Base-by-base conservation (phyloP, 805 yeast genomes). In the Candida awuae region DNA sequence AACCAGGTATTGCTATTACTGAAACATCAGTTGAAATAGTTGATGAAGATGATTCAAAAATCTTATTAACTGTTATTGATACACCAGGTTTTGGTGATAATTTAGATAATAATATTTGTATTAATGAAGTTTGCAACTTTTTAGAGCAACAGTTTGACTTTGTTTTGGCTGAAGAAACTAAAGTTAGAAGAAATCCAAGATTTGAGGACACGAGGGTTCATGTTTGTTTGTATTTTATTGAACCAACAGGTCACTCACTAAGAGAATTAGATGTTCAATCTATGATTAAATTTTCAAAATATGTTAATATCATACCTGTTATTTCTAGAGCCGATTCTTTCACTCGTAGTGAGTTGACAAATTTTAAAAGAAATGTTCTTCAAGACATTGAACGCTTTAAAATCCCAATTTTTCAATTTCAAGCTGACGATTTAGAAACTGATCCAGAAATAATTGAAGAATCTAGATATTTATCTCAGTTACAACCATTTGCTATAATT, bases 161-260 rank as follows among this genome's bases (percentile, higher is more conserved):
- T 41, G 86, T 84, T 0, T 68, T 87, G 34, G 85, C 84, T 2
- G 95, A 87, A 57, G 96, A 87, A 58, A 83, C 92, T 1, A 70
- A 90, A 46, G 84, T 87, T 47, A 73, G 73, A 59, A 79, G 97
- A 70, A 84, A 85, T 56, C 95, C 95, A 19, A 68, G 84, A 47
- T 78, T 81, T 54, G 79, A 73, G 49, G 90, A 84, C 62, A 70
- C 87, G 14, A 68, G 92, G 51, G 84, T 83, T 30, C 92, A 83
- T 54, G 77, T 76, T 7, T 71, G 81, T 45, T 59, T 83, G 34
- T 83, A 83, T 56, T 82, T 83, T 53, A 71, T 83, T 47, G 75
- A 81, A 36, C 81, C 90, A 26, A 71, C 67, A 3, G 94, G 94
- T 14, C 92, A 83, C 56, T 88, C 90, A 2, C 66, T 83, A 46